phyloP scores from a whole-genome alignment of 2,329 filamentous ascomycete species.

The Exophiala sp. region DNA sequence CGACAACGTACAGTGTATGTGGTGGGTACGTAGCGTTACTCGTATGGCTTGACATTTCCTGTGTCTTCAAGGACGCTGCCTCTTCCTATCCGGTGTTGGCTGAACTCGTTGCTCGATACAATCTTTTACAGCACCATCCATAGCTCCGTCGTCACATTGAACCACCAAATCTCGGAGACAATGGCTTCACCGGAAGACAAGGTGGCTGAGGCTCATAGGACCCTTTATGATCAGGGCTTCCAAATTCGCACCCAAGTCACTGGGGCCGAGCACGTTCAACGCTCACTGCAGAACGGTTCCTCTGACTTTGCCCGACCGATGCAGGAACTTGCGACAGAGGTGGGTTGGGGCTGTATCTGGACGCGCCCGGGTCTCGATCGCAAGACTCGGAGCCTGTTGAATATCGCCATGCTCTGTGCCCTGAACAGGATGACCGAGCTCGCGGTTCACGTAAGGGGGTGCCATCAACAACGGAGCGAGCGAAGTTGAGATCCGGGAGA shows the following conservation, averaged over 20 bases:
- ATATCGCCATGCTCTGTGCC: slow-evolving; percentile 60
- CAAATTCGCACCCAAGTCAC: slow-evolving; percentile 56
- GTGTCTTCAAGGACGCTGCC: no score
- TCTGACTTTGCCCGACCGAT: slow-evolving; percentile 56
- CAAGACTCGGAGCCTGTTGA: slow-evolving; percentile 57
- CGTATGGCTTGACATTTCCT: no score
- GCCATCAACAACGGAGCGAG: slow-evolving; percentile 58
- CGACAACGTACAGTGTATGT: no score
- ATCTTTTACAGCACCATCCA: no score
- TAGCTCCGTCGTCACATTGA: background rate
- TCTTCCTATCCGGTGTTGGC: no score
- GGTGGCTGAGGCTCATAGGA: slow-evolving; percentile 40
- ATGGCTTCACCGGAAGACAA: slow-evolving; percentile 5
- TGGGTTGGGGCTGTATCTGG: slow-evolving; percentile 60
- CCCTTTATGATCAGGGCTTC: slow-evolving; percentile 56
- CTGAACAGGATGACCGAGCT: slow-evolving; percentile 56
- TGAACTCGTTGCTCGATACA: no score
- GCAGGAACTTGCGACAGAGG: slow-evolving; percentile 59
- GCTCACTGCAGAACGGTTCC: slow-evolving; percentile 41
- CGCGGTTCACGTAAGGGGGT: slow-evolving; percentile 56
- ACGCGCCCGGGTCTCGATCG: slow-evolving; percentile 56
- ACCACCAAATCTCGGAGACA: background rate
- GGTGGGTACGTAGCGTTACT: no score
- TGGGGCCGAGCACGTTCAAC: slow-evolving; percentile 56
- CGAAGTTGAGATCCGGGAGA: slow-evolving; percentile 58